Evolutionary conservation across 2,329 filamentous ascomycete genomes (phyloP).

Genomic region (Triangularia setosa): DNA sequence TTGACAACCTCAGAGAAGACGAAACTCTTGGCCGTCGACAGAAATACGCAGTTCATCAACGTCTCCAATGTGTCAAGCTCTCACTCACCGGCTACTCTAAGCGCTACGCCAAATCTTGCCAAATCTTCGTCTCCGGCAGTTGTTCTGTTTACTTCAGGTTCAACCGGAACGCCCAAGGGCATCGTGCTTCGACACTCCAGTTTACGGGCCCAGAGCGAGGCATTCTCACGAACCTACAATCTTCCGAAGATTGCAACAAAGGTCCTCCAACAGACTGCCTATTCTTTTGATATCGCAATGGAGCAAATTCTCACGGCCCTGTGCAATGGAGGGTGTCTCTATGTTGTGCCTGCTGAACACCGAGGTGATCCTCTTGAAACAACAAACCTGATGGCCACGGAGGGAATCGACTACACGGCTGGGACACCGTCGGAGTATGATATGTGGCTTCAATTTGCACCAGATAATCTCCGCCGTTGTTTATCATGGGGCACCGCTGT

Average conservation of each 20-base stretch:
- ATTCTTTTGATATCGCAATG: constrained; percentile 34
- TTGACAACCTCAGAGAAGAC: background rate
- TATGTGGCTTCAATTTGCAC: constrained; percentile 16
- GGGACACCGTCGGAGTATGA: constrained; percentile 37
- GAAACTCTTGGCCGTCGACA: background rate
- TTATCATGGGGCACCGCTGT: constrained; percentile 31
- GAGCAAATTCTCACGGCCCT: constrained; percentile 32
- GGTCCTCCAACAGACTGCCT: constrained; percentile 35
- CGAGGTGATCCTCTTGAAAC: constrained; percentile 34
- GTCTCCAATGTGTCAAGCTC: background rate
- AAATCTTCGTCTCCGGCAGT: background rate
- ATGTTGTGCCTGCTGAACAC: constrained; percentile 26
- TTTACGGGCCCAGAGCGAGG: constrained; percentile 18
- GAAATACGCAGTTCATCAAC: constrained; percentile 30
- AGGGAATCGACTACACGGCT: constrained; percentile 32
- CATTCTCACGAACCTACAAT: constrained; percentile 10
- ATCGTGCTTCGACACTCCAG: constrained; percentile 39
- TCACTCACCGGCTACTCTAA: background rate
- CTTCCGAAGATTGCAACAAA: constrained; percentile 17
- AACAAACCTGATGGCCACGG: constrained; percentile 28
- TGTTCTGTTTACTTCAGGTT: constrained; percentile 73
- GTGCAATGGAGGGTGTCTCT: constrained; percentile 30
- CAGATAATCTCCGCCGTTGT: constrained; percentile 16
- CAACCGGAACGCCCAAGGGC: constrained; percentile 70
- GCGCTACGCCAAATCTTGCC: background rate